These are phyloP conservation scores for Oldenlandia corymbosa DNA, from an alignment of 257 asterid genomes.

Conservation along the genomic window DNA sequence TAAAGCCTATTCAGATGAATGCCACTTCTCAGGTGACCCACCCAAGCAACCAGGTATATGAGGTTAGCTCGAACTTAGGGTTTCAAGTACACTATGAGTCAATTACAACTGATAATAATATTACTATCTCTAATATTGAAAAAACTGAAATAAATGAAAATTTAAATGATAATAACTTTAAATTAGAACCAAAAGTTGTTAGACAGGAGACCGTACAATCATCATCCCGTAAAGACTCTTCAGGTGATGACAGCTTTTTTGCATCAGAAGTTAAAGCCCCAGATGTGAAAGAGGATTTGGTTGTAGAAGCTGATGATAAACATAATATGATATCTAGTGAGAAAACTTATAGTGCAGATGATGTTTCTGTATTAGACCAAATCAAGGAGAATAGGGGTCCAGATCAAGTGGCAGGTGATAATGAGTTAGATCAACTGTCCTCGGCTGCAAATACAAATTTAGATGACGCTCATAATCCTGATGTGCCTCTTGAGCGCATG, in stretches of 20 bases:
- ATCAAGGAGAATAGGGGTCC: slow-evolving; percentile 18
- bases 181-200: slow-evolving; percentile 35
- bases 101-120: slow-evolving; percentile 30
- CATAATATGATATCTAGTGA: slow-evolving; percentile 18
- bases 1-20: slow-evolving; percentile 26
- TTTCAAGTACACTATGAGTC: slow-evolving; percentile 39
- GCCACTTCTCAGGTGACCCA: slow-evolving; percentile 22
- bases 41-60: slow-evolving; percentile 35
- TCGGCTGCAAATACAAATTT: slow-evolving; percentile 19
- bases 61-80: slow-evolving; percentile 37
- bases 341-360: slow-evolving; percentile 30
- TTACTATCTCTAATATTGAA: slow-evolving; percentile 21
- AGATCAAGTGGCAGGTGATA: slow-evolving; percentile 23
- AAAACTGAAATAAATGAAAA: slow-evolving; percentile 32
- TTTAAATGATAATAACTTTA: slow-evolving; percentile 36
- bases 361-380: slow-evolving; percentile 21
- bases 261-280: slow-evolving; percentile 24
- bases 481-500: slow-evolving; percentile 15
- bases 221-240: slow-evolving; percentile 22
- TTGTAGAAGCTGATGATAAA: slow-evolving; percentile 30
- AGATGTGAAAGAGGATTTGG: slow-evolving; percentile 22
- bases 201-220: slow-evolving; percentile 29
- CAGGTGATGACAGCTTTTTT: slow-evolving; percentile 25
- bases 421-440: slow-evolving; percentile 19
- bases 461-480: slow-evolving; percentile 6